phyloP scores from a whole-genome alignment of 1,284 basidiomycete genomes.

The Cryptococcus sp. region DNA sequence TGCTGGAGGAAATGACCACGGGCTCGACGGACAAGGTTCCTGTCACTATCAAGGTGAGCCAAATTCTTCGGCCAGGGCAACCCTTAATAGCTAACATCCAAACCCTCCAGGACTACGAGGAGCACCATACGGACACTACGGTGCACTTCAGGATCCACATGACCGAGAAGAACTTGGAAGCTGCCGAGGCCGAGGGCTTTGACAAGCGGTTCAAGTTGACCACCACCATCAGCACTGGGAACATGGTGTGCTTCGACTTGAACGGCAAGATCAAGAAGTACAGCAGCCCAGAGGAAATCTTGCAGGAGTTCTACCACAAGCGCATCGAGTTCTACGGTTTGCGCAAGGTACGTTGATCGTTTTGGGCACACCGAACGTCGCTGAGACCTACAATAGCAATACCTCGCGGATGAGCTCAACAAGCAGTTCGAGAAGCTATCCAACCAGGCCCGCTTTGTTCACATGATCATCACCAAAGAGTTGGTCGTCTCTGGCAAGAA shows the following conservation, averaged over 20 bases:
- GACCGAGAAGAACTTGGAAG: slow-evolving; percentile 73
- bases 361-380: not conserved
- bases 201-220: slow-evolving; percentile 89
- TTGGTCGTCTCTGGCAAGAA: slow-evolving; percentile 91
- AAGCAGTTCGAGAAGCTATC: slow-evolving; percentile 76
- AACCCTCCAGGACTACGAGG: slow-evolving; percentile 78
- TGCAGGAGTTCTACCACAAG: slow-evolving; percentile 89
- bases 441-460: slow-evolving; percentile 95
- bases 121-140: slow-evolving; percentile 89
- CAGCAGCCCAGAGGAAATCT: slow-evolving; percentile 80
- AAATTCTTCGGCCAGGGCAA: not conserved
- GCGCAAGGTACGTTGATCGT: slow-evolving; percentile 67
- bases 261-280: slow-evolving; percentile 97
- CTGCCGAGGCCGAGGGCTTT: slow-evolving; percentile 84
- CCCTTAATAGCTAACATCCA: not conserved
- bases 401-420: slow-evolving; percentile 81
- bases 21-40: slow-evolving; percentile 60
- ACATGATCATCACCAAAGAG: slow-evolving; percentile 89
- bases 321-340: slow-evolving; percentile 90
- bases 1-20: slow-evolving; percentile 67
- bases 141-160: slow-evolving; percentile 88
- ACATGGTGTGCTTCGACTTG: slow-evolving; percentile 99
- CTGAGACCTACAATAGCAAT: slow-evolving; percentile 58
- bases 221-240: slow-evolving; percentile 76
- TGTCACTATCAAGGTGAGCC: slow-evolving; percentile 54